Conservation (phyloP, 208 protist genomes). For the Borovskyia barvae region DNA sequence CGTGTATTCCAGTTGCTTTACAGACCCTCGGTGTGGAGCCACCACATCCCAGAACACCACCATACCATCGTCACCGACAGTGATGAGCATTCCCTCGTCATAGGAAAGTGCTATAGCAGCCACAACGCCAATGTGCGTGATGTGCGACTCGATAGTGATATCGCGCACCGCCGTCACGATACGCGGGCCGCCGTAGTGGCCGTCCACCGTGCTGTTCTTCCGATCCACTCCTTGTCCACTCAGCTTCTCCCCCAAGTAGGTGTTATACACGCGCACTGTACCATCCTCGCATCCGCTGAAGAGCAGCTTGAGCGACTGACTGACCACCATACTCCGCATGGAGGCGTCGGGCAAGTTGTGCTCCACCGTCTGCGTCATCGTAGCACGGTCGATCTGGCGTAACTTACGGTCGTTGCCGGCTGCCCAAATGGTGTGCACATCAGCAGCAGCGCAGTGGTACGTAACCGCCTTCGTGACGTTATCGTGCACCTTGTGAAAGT, state of each 20-base stretch:
- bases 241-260: constrained; percentile 84
- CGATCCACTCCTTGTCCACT: constrained; percentile 32
- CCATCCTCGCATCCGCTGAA: constrained; percentile 93
- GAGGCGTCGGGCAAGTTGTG: constrained; percentile 78
- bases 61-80: constrained; percentile 92
- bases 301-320: constrained; percentile 89
- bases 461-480: constrained; percentile 90
- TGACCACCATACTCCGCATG: constrained; percentile 85
- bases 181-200: constrained; percentile 8
- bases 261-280: constrained; percentile 90
- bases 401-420: constrained; percentile 94
- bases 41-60: constrained; percentile 91
- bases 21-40: constrained; percentile 81
- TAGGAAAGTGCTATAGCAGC: constrained; percentile 82
- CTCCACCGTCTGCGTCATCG: constrained; percentile 55
- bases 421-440: constrained; percentile 87
- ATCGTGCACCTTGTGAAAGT: constrained; percentile 93
- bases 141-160: constrained; percentile 87
- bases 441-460: constrained; percentile 89
- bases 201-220: constrained; percentile 7
- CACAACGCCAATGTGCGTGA: constrained; percentile 83
- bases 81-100: constrained; percentile 94
- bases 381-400: constrained; percentile 79
- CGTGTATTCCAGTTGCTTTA: constrained; percentile 83
- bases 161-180: constrained; percentile 16